Evolutionary conservation across 257 asterid genomes (phyloP).

Genomic region (Pogostemon cablin): DNA sequence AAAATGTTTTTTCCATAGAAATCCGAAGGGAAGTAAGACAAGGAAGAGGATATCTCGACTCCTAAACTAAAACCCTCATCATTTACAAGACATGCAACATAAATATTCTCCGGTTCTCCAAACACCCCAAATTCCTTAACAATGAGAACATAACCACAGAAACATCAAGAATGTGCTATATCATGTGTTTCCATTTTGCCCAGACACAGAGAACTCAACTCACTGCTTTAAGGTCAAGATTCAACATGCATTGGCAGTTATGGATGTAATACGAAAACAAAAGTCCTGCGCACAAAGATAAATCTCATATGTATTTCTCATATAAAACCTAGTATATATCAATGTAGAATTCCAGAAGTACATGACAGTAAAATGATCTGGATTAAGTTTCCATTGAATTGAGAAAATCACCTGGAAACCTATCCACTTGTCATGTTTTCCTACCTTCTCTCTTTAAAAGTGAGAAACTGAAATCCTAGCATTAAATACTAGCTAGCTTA

Average conservation of each 20-base stretch:
- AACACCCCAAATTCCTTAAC: too few species aligned
- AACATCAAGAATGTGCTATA: background rate
- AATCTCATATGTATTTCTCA: background rate
- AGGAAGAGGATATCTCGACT: slow-evolving; percentile 26
- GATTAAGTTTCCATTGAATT: background rate
- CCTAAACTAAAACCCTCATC: background rate
- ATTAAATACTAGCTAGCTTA: slow-evolving; percentile 8
- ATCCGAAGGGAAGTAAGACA: background rate
- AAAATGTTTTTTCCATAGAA: background rate
- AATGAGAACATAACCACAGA: background rate
- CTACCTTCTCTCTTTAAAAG: background rate
- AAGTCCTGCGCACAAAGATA: background rate
- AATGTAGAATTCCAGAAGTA: too few species aligned
- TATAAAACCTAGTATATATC: slow-evolving; percentile 2
- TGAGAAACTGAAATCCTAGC: background rate
- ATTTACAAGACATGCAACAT: background rate
- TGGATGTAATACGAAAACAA: background rate
- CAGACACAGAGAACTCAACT: slow-evolving; percentile 1
- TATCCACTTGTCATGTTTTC: background rate
- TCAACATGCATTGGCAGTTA: background rate
- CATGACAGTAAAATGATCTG: too few species aligned
- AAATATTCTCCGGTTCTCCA: too few species aligned
- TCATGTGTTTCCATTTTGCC: background rate
- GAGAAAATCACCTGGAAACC: slow-evolving; percentile 1
- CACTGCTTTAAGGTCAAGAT: background rate